Evolutionary conservation across 164 flowering plant species (phyloP), one percentile per base, ranked within the genome.

Genomic region (Cinnamomum chago): DNA sequence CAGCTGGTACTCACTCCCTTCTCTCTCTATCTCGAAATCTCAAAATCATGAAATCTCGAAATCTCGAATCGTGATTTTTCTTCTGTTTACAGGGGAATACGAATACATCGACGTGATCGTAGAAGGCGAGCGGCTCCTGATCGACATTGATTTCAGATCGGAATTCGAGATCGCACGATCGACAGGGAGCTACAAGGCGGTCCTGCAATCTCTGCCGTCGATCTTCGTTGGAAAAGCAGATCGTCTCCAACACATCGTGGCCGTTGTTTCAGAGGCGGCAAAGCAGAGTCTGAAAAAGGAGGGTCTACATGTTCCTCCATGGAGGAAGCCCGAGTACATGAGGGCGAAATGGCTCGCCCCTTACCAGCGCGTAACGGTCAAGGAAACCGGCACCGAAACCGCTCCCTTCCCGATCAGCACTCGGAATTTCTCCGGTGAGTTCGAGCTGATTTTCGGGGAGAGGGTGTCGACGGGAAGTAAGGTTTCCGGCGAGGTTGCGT

Each of bases 91-190:
- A 95, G 99, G 99, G 5, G 96, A 90, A 40, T 89, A 95, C 68
- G 93, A 95, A 51, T 95, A 93, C 79, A 82, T 92, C 11, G 98
- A 95, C 66, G 98, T 84, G 85, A 83, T 87, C 2, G 78, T 87
- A 1, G 87, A 84, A 27, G 86, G 86, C 0, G 96, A 90, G 70
- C 73, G 98, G 58, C 23, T 89, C 73, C 66, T 95, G 30, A 72
- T 95, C 51, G 99, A 95, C 81, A 81, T 93, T 6, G 99, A 93
- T 58, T 95, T 93, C 83, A 70, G 90, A 79, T 93, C 99, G 17
- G 96, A 95, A 77, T 95, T 95, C 71, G 95, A 90, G 75, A 93
- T 92, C 28, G 99, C 98, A 11, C 82, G 98, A 50, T 79, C 99
- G 15, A 92, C 98, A n/a, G 82, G 84, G 72, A 77, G 75, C 20